A percentile compares a stretch with the other conserved stretches of the same genome.
These are phyloP conservation scores for Fusarium poae DNA, from an alignment of 2,329 filamentous ascomycete genomes.

Conservation along the genomic window DNA sequence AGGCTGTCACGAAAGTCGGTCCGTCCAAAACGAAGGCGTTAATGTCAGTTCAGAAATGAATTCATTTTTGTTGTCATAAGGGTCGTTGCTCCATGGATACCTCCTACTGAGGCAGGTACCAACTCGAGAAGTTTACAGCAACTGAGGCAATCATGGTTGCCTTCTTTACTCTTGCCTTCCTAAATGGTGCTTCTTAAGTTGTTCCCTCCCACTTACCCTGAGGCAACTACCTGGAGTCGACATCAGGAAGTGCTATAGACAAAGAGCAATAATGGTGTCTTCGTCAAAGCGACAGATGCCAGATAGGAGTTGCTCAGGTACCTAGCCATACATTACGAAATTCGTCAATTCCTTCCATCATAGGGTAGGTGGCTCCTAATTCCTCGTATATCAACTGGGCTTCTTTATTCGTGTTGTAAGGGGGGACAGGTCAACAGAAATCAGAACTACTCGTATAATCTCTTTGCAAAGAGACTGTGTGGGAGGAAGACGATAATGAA, in stretches of 20 bases:
- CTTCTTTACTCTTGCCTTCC: neutral
- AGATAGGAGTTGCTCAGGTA: neutral
- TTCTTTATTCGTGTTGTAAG: neutral
- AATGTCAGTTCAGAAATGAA: neutral
- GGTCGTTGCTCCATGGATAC: neutral
- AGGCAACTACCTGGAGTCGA: neutral
- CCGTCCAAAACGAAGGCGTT: constrained; percentile 14
- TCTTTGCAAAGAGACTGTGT: neutral
- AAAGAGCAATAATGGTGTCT: too few relatives aligned
- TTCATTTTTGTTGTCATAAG: too few relatives aligned
- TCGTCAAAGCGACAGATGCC: neutral
- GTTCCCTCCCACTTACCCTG: neutral
- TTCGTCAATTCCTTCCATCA: neutral
- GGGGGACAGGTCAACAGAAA: neutral
- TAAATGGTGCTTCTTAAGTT: neutral
- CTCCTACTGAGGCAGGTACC: neutral
- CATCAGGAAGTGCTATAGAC: neutral
- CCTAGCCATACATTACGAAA: neutral
- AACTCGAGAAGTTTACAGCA: neutral
- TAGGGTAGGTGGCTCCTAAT: neutral
- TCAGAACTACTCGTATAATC: neutral
- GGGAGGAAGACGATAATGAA: neutral
- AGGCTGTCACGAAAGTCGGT: neutral
- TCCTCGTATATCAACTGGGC: neutral
- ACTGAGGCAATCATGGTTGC: constrained; percentile 11